Conservation (phyloP, 176 grass and related monocot species). For the Secale cereale region DNA sequence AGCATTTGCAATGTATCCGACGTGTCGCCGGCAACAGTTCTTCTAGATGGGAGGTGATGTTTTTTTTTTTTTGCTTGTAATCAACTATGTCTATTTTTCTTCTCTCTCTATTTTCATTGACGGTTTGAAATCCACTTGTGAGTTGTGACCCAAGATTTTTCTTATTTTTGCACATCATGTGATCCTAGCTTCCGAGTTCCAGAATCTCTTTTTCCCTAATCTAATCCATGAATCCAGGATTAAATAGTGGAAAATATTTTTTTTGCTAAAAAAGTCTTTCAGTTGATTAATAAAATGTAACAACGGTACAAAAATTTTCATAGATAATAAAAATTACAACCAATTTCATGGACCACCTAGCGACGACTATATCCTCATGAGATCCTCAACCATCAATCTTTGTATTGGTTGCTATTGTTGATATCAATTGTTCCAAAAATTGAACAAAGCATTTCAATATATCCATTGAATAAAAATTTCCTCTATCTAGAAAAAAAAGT, state of each 20-base stretch:
- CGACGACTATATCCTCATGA: too few relatives aligned
- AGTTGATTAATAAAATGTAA: too few relatives aligned
- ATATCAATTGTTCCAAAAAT: too few relatives aligned
- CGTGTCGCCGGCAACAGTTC: neutral
- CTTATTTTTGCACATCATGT: neutral
- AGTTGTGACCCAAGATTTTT: neutral
- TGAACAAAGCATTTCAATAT: too few relatives aligned
- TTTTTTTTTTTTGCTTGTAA: neutral
- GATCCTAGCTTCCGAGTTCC: neutral
- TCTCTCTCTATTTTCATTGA: neutral
- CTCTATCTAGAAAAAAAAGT: too few relatives aligned
- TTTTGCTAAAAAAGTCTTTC: neutral
- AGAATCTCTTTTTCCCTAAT: neutral
- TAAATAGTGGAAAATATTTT: neutral
- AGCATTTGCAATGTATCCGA: neutral
- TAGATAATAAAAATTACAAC: too few relatives aligned
- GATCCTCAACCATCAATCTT: too few relatives aligned
- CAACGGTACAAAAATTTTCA: too few relatives aligned
- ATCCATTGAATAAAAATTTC: too few relatives aligned
- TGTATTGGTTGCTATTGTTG: too few relatives aligned
- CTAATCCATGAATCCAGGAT: neutral
- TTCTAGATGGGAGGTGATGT: conserved; percentile 16
- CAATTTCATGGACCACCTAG: too few relatives aligned
- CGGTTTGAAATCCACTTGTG: neutral
- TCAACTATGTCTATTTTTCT: neutral